Conservation (phyloP, 78 protist genomes). For the Dictyostelium firmibasis region DNA sequence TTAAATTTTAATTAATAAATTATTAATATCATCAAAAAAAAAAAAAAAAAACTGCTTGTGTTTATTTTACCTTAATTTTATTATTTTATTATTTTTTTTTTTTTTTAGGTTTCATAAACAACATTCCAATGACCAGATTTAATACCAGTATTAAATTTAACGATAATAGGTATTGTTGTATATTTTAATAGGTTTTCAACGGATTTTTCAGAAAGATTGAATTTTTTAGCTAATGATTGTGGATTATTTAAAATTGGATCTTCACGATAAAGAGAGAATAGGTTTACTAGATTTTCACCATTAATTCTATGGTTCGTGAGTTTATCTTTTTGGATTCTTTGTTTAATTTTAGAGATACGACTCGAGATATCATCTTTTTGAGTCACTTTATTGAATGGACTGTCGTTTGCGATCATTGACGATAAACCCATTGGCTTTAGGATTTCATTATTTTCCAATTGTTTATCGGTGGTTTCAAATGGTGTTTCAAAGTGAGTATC, state of each 20-base stretch:
- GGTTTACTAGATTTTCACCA: not conserved
- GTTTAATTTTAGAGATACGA: slow-evolving; percentile 38
- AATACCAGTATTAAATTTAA: slow-evolving; percentile 39
- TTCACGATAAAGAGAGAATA: slow-evolving; percentile 22
- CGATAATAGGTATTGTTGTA: slow-evolving; percentile 11
- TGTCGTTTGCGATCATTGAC: not conserved
- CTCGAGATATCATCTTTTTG: not conserved
- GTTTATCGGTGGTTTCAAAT: not conserved
- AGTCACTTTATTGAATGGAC: not conserved
- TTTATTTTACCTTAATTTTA: not conserved
- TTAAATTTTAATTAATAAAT: not conserved
- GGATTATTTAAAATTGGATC: not conserved
- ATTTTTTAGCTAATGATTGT: not conserved
- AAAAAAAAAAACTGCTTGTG: not conserved
- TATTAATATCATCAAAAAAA: not conserved
- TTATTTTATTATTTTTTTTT: not conserved
- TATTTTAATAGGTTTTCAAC: slow-evolving; percentile 19
- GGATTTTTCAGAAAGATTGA: not conserved
- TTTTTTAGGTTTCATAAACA: slow-evolving; percentile 5
- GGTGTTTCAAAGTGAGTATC: not conserved
- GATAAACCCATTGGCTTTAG: not conserved
- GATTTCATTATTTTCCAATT: not conserved
- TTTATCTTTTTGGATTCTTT: slow-evolving; percentile 21
- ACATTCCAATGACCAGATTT: slow-evolving; percentile 65
- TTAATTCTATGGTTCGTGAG: not conserved